These are phyloP conservation scores for Schrenkiella parvula DNA, from an alignment of 345 rosid species.

Conservation along the genomic window DNA sequence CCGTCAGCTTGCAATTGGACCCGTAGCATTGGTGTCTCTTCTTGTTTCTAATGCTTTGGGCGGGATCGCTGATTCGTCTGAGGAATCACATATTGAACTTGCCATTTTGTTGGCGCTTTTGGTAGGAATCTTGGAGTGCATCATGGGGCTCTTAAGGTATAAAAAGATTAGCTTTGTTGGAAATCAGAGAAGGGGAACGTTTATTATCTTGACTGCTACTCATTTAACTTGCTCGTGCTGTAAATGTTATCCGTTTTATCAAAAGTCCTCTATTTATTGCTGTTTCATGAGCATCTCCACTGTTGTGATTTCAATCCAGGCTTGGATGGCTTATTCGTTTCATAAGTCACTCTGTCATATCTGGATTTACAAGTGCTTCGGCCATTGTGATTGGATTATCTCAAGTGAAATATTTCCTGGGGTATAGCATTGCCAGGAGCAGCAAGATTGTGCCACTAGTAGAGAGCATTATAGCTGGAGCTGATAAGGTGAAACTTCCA, in stretches of 20 bases:
- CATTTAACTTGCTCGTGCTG: not conserved
- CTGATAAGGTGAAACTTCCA: slow-evolving; percentile 55
- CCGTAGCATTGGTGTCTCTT: slow-evolving; percentile 97
- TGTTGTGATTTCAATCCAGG: slow-evolving; percentile 41
- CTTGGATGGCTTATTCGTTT: slow-evolving; percentile 99
- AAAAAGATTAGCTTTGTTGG: not conserved
- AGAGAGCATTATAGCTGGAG: slow-evolving; percentile 86
- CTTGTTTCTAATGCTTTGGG: slow-evolving; percentile 87
- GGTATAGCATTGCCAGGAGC: slow-evolving; percentile 73
- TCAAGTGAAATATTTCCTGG: slow-evolving; percentile 92
- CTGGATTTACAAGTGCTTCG: slow-evolving; percentile 95
- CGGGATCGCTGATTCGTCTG: slow-evolving; percentile 62
- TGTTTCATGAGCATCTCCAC: not conserved
- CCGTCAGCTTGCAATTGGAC: slow-evolving; percentile 98
- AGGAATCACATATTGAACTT: slow-evolving; percentile 75
- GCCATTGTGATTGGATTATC: slow-evolving; percentile 95
- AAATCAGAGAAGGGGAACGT: not conserved
- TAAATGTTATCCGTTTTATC: not conserved
- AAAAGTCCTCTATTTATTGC: not conserved
- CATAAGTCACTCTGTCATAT: slow-evolving; percentile 97
- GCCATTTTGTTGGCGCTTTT: slow-evolving; percentile 87
- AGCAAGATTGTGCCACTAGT: slow-evolving; percentile 88
- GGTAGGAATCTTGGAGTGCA: slow-evolving; percentile 91
- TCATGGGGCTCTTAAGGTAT: slow-evolving; percentile 98
- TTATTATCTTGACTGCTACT: not conserved